These are phyloP conservation scores for Coemansia sp. DNA, from an alignment of 192 early-diverging fungal genomes.

Conservation along the genomic window DNA sequence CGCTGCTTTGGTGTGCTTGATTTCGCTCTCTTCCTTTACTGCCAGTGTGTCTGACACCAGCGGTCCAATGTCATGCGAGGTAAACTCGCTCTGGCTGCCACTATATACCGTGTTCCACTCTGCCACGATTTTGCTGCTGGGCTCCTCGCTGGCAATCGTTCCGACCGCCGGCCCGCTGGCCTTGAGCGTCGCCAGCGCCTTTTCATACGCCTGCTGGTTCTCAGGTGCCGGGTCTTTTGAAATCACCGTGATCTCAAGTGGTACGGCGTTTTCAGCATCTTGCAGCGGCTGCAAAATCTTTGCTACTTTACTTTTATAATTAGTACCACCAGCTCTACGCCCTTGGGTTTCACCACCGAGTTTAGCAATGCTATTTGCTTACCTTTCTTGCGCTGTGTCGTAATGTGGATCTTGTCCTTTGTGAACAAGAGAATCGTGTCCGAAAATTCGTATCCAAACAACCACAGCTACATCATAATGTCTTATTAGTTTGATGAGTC, in stretches of 20 bases:
- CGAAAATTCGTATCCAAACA: conserved; percentile 88
- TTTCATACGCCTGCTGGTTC: conserved; percentile 65
- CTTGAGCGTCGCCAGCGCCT: conserved; percentile 57
- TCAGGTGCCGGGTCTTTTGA: conserved; percentile 69
- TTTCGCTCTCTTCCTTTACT: conserved; percentile 88
- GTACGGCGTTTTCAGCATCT: conserved; percentile 51
- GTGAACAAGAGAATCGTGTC: conserved; percentile 82
- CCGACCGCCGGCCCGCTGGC: conserved; percentile 58
- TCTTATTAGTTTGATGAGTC: background rate
- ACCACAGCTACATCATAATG: conserved; percentile 68
- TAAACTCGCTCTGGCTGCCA: conserved; percentile 52
- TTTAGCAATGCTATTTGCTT: conserved; percentile 24
- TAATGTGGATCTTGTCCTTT: conserved; percentile 70
- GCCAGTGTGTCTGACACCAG: conserved; percentile 74
- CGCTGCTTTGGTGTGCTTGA: conserved; percentile 70
- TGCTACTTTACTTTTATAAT: conserved; percentile 37
- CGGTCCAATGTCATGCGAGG: conserved; percentile 69
- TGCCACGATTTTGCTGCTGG: conserved; percentile 69
- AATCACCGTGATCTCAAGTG: conserved; percentile 73
- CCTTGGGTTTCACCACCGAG: no score
- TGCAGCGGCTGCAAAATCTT: conserved; percentile 63
- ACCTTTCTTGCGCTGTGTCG: conserved; percentile 79
- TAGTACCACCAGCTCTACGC: conserved; percentile 4
- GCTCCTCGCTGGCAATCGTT: conserved; percentile 73
- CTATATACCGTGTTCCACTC: conserved; percentile 76